phyloP scores from a whole-genome alignment of 2,329 filamentous ascomycete species.

The Penicillium sp. region DNA sequence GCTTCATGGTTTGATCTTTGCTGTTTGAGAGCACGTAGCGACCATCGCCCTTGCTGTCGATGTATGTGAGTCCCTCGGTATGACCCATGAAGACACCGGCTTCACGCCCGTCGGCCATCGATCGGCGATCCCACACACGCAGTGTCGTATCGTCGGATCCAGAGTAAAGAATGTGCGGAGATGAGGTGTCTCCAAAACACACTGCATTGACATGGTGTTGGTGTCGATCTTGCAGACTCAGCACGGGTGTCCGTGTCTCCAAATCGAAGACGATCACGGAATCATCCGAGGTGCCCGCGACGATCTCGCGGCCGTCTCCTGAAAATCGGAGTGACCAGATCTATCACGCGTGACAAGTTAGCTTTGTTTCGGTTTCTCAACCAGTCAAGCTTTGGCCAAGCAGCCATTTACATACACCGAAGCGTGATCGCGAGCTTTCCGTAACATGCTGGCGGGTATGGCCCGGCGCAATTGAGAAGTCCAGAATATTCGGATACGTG shows the following conservation, averaged over 20 bases:
- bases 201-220: conserved; percentile 91
- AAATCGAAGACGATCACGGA: conserved; percentile 90
- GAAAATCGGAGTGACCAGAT: conserved; percentile 93
- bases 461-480: conserved; percentile 55
- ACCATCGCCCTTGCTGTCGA: conserved; percentile 77
- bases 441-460: conserved; percentile 32
- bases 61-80: conserved; percentile 60
- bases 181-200: conserved; percentile 82
- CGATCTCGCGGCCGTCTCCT: conserved; percentile 81
- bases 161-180: conserved; percentile 90
- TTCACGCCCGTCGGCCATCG: conserved; percentile 56
- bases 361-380: not conserved
- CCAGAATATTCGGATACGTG: conserved; percentile 72
- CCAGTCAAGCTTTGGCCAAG: not conserved
- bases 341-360: conserved; percentile 28
- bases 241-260: conserved; percentile 67
- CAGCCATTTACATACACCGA: conserved; percentile 36
- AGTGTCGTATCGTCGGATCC: conserved; percentile 91
- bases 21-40: conserved; percentile 89
- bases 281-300: conserved; percentile 75
- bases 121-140: conserved; percentile 90
- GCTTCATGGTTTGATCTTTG: conserved; percentile 95
- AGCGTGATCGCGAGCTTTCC: conserved; percentile 36
- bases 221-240: conserved; percentile 69
- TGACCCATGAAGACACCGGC: conserved; percentile 61